Conservation (phyloP, 176 grass and related monocot genomes). For the Aegilops tauschii region DNA sequence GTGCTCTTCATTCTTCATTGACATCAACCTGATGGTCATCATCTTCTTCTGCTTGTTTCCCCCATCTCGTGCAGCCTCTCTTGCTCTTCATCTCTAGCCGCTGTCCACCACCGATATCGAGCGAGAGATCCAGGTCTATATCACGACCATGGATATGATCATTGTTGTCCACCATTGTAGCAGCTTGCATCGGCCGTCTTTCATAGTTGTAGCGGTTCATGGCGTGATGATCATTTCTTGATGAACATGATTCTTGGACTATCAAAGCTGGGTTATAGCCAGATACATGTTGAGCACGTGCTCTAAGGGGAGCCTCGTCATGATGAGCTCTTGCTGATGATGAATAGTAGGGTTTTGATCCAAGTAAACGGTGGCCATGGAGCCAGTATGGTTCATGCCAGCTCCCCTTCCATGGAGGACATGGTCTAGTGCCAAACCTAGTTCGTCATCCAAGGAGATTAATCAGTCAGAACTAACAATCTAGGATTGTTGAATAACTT, state of each 20-base stretch:
- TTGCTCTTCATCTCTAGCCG: not conserved
- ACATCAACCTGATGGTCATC: not conserved
- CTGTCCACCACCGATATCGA: not conserved
- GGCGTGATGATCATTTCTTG: constrained; percentile 6
- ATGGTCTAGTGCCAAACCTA: constrained; percentile 22
- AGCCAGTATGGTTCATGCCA: constrained; percentile 27
- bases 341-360: constrained; percentile 21
- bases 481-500: not conserved
- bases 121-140: constrained; percentile 34
- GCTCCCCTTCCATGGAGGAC: constrained; percentile 17
- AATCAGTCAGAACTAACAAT: not conserved
- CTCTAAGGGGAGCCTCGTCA: not conserved
- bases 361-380: constrained; percentile 11
- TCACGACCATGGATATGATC: not conserved
- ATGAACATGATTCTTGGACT: not conserved
- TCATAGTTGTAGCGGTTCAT: constrained; percentile 5
- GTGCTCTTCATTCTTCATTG: constrained; percentile 19
- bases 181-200: not conserved
- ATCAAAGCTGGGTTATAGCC: not conserved
- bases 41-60: not conserved
- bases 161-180: not conserved
- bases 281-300: not conserved
- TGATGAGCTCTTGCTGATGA: too few species aligned
- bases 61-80: not conserved
- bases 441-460: not conserved